phyloP scores from a whole-genome alignment of 1,284 basidiomycete species.

The Malassezia yamatoensis region DNA sequence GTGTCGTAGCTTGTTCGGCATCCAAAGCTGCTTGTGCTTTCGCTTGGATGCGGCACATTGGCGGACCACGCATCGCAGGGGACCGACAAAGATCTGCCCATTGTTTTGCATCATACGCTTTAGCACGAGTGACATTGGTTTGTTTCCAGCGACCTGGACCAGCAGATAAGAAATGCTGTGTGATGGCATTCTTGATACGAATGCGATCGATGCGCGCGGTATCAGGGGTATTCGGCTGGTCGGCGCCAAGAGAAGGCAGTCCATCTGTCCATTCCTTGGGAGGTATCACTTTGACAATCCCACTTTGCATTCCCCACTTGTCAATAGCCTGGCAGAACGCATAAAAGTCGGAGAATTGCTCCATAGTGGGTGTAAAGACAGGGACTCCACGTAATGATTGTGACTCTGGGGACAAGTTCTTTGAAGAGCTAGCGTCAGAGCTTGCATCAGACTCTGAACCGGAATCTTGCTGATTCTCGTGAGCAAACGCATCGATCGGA shows the following conservation, averaged over 20 bases:
- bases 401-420: not conserved
- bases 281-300: conserved; percentile 45
- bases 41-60: conserved; percentile 38
- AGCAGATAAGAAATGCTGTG: conserved; percentile 40
- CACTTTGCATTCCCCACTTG: conserved; percentile 42
- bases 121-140: conserved; percentile 39
- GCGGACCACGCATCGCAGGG: conserved; percentile 34
- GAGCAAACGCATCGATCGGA: conserved; percentile 16
- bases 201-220: conserved; percentile 25
- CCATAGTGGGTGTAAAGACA: conserved; percentile 46
- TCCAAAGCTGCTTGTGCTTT: conserved; percentile 31
- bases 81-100: conserved; percentile 37
- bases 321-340: conserved; percentile 41
- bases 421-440: not conserved
- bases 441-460: conserved; percentile 16
- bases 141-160: conserved; percentile 44
- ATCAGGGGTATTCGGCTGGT: not conserved
- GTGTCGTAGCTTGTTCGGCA: conserved; percentile 9
- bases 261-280: conserved; percentile 40
- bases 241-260: conserved; percentile 24
- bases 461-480: not conserved
- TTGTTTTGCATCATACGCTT: conserved; percentile 43
- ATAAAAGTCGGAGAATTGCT: conserved; percentile 44
- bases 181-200: conserved; percentile 42
- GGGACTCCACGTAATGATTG: conserved; percentile 32